A percentile compares a stretch with the other conserved stretches of the same genome.
Conservation (phyloP, 1,139 yeast species). For the Blastobotrys buckinghamii region DNA sequence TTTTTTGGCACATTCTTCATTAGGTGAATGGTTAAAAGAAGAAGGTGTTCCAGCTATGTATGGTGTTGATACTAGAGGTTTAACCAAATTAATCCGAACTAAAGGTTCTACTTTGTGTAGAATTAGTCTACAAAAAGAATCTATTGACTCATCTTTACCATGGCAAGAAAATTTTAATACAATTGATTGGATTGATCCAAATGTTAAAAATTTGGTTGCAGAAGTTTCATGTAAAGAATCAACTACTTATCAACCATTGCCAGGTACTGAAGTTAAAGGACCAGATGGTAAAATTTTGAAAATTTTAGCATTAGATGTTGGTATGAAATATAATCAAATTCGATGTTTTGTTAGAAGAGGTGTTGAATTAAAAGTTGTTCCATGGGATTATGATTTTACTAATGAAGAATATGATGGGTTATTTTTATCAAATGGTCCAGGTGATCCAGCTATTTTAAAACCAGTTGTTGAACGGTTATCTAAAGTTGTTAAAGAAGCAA, state of each 20-base stretch:
- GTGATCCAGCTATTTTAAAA: slow-evolving; percentile 90
- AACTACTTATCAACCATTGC: slow-evolving; percentile 58
- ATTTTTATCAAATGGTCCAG: slow-evolving; percentile 97
- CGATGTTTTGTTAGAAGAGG: slow-evolving; percentile 96
- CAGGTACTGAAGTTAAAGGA: slow-evolving; percentile 47
- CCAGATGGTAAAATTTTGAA: slow-evolving; percentile 73
- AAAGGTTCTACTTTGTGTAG: slow-evolving; percentile 93
- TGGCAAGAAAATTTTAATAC: slow-evolving; percentile 66
- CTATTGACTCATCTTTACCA: slow-evolving; percentile 38
- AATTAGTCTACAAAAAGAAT: slow-evolving; percentile 52
- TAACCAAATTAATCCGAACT: slow-evolving; percentile 89
- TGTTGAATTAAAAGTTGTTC: slow-evolving; percentile 92
- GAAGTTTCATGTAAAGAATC: slow-evolving; percentile 79
- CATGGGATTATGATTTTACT: slow-evolving; percentile 87
- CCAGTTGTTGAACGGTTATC: slow-evolving; percentile 56
- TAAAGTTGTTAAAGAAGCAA: slow-evolving; percentile 51
- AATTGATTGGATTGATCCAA: slow-evolving; percentile 93
- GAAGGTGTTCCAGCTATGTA: slow-evolving; percentile 93
- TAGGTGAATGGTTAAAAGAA: slow-evolving; percentile 89
- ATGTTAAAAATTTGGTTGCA: slow-evolving; percentile 84
- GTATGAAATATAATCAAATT: slow-evolving; percentile 96
- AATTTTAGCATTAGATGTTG: slow-evolving; percentile 90
- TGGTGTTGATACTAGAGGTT: slow-evolving; percentile 94
- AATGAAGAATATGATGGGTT: slow-evolving; percentile 81
- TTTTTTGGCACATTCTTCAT: slow-evolving; percentile 83